These are phyloP conservation scores for Anisodus tanguticus DNA, from an alignment of 257 asterid genomes.

Conservation along the genomic window DNA sequence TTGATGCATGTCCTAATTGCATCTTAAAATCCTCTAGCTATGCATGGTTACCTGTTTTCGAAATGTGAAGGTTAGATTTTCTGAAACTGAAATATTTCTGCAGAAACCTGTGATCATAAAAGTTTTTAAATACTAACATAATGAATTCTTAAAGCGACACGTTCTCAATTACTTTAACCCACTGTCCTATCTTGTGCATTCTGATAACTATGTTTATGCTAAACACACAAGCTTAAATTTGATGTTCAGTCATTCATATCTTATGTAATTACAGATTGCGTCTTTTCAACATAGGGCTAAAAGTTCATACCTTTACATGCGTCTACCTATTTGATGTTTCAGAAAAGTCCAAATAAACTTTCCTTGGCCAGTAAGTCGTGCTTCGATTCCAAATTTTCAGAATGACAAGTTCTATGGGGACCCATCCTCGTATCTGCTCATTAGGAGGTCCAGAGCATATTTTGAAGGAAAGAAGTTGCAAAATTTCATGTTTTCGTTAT, in stretches of 20 bases:
- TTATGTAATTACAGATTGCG: not conserved
- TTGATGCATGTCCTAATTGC: constrained; percentile 2
- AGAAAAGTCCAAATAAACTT: not conserved
- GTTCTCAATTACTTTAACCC: not conserved
- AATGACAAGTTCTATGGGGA: constrained; percentile 66
- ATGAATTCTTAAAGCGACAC: not conserved
- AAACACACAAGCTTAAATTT: not conserved
- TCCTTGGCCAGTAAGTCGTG: not conserved
- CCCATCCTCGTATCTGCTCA: constrained; percentile 56
- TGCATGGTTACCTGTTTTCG: not conserved
- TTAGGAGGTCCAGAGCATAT: constrained; percentile 43
- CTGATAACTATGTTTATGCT: not conserved
- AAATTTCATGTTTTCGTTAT: constrained; percentile 46
- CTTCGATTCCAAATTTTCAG: not conserved
- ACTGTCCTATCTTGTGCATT: not conserved
- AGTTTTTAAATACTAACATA: not conserved
- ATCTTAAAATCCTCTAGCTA: not conserved
- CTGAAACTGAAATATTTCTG: not conserved
- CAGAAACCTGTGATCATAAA: not conserved
- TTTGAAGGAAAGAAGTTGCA: constrained; percentile 41
- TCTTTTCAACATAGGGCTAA: not conserved
- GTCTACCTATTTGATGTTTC: not conserved
- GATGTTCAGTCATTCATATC: not conserved
- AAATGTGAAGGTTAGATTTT: constrained; percentile 8
- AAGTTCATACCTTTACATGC: not conserved